These are phyloP conservation scores for Chytridium lagenaria DNA, from an alignment of 371 early-diverging fungal species.

Conservation along the genomic window DNA sequence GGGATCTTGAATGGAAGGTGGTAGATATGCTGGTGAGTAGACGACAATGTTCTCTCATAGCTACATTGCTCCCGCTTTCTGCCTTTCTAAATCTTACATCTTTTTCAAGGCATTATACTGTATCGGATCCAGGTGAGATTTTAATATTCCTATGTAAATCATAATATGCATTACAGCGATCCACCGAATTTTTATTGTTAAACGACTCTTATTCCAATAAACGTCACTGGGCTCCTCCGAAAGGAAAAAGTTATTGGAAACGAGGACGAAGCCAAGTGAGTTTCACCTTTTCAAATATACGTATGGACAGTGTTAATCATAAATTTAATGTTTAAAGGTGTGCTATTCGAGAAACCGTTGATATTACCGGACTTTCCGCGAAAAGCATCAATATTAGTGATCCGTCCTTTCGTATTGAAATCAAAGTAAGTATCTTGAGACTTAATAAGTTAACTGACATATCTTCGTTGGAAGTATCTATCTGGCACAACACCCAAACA, in stretches of 20 bases:
- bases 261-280: slow-evolving; percentile 85
- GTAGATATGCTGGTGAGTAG: slow-evolving; percentile 26
- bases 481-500: slow-evolving; percentile 81
- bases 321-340: slow-evolving; percentile 67
- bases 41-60: no score
- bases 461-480: slow-evolving; percentile 73
- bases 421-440: slow-evolving; percentile 52
- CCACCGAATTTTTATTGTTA: slow-evolving; percentile 81
- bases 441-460: no score
- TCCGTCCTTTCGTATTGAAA: slow-evolving; percentile 71
- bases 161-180: slow-evolving; percentile 36
- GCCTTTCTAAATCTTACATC: no score
- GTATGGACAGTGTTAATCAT: slow-evolving; percentile 11
- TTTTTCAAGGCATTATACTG: slow-evolving; percentile 11
- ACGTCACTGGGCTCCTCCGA: slow-evolving; percentile 85
- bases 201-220: slow-evolving; percentile 83
- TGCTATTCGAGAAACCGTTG: slow-evolving; percentile 77
- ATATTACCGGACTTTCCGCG: slow-evolving; percentile 74
- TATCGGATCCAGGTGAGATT: slow-evolving; percentile 20
- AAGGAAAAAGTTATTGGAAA: slow-evolving; percentile 78
- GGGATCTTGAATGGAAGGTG: slow-evolving; percentile 17
- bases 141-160: no score
- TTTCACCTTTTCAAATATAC: no score
- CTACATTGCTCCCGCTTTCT: no score
- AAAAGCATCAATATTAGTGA: slow-evolving; percentile 75